A percentile compares a stretch with the other conserved stretches of the same genome.
These are phyloP conservation scores for Colletotrichum navitas DNA, from an alignment of 2,329 filamentous ascomycete species.

Conservation along the genomic window DNA sequence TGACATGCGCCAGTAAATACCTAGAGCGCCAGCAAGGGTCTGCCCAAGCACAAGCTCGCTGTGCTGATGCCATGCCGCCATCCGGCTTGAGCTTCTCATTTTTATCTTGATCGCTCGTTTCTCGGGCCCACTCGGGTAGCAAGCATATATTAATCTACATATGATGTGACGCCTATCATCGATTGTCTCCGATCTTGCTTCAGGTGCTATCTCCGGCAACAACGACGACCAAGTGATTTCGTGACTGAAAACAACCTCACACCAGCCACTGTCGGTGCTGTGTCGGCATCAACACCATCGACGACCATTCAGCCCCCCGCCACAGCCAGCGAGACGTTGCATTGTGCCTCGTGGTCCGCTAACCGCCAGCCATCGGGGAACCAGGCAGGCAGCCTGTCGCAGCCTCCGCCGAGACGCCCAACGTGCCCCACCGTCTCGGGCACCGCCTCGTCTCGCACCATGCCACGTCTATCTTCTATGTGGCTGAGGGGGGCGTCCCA, in stretches of 20 bases:
- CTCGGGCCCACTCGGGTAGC: slow-evolving; percentile 11
- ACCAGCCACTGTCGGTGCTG: slow-evolving; percentile 10
- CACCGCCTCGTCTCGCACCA: slow-evolving; percentile 32
- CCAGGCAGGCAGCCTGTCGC: background rate
- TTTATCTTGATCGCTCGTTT: background rate
- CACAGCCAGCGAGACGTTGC: slow-evolving; percentile 21
- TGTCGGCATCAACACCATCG: background rate
- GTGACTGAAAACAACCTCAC: slow-evolving; percentile 1
- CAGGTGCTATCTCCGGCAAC: slow-evolving; percentile 25
- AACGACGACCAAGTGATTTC: slow-evolving; percentile 6
- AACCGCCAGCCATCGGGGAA: slow-evolving; percentile 10
- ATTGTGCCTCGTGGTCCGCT: slow-evolving; percentile 12
- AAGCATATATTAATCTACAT: background rate
- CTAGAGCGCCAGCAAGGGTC: slow-evolving; percentile 10
- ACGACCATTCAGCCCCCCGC: slow-evolving; percentile 7
- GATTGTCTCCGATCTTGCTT: slow-evolving; percentile 31
- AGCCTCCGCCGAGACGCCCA: slow-evolving; percentile 12
- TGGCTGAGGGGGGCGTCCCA: background rate
- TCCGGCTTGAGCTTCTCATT: slow-evolving; percentile 20
- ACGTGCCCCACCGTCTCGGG: slow-evolving; percentile 23
- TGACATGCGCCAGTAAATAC: background rate
- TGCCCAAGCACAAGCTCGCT: slow-evolving; percentile 2
- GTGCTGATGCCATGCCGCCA: slow-evolving; percentile 14
- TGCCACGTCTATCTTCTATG: slow-evolving; percentile 15
- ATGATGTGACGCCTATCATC: slow-evolving; percentile 1